Base-by-base conservation (phyloP, 345 rosid species). In the Acer saccharum region DNA sequence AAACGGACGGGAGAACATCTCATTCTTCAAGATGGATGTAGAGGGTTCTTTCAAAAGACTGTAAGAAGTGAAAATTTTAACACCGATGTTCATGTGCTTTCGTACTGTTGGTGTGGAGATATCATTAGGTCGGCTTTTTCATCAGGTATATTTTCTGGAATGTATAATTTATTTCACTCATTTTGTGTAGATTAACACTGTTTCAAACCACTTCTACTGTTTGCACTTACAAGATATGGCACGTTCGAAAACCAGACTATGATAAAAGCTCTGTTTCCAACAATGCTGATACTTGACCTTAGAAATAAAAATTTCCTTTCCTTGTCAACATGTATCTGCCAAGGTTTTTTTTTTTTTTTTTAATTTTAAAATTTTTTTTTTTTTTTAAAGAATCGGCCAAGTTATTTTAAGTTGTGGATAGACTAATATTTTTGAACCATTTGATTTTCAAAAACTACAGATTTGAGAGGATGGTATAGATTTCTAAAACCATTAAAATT, bases 51-150 rank as follows among this genome's bases (percentile, higher is more conserved):
- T 46, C 76, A 79, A 71, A 83, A 85, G 72, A 67, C 82, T 44
- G 32, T 64, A 74, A 55, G 72, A 43, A 67, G 63, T 82, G 85
- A 82, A 73, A 81, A 82, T 29, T 64, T 80, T 64, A 75, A 79
- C 20, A 29, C 87, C 27, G 80, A 85, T 23, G 76, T 82, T 39
- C 86, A 88, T 79, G 50, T 88, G 48, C 87, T 88, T 48, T 86
- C 91, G 2, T 88, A 86, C 67, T 84, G 88, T 79, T 86, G 91
- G 91, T 88, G 87, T 76, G 91, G 82, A 27, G 91, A 88, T 75
- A 89, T 88, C 67, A 86, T 88, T 65, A 81, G 91, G 65, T 83
- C 89, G 10, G 87, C 87, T 52, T 85, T 86, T 62, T 75, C 85
- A 72, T 83, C 90, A 83, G 89, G 91, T 88, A 82, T 48, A 62